phyloP scores from a whole-genome alignment of 306 rosid species.

The Prunus salicina region DNA sequence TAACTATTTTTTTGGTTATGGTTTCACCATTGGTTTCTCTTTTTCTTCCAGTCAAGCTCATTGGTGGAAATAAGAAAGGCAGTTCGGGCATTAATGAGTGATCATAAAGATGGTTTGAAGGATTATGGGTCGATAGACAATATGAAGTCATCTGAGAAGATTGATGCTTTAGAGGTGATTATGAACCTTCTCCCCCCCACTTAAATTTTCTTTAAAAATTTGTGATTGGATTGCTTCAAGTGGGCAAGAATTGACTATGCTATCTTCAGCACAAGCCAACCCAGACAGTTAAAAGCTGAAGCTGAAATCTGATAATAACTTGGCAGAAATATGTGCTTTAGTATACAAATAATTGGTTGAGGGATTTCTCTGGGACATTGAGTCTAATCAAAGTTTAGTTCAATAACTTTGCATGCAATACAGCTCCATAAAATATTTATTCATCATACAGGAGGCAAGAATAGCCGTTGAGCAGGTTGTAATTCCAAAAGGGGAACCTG shows the following conservation, averaged over 20 bases:
- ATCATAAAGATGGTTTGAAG: constrained; percentile 66
- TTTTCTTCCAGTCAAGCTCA: constrained; percentile 58
- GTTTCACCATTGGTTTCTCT: constrained; percentile 18
- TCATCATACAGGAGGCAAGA: constrained; percentile 75
- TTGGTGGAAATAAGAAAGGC: constrained; percentile 81
- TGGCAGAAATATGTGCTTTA: background rate
- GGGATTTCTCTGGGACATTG: background rate
- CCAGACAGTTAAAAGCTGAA: background rate
- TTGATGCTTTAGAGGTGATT: constrained; percentile 87
- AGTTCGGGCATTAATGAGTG: constrained; percentile 57
- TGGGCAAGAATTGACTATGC: background rate
- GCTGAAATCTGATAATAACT: background rate
- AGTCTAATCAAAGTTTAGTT: background rate
- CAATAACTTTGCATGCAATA: background rate
- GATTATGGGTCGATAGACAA: constrained; percentile 48
- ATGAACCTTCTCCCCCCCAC: constrained; percentile 7
- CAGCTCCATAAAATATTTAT: background rate
- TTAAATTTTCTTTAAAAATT: background rate
- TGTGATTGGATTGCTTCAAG: background rate
- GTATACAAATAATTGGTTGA: background rate
- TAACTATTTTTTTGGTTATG: background rate
- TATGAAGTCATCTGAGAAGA: constrained; percentile 57
- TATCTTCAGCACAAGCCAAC: background rate
- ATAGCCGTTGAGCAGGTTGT: constrained; percentile 78
- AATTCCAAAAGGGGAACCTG: constrained; percentile 72